A percentile compares a stretch with the other conserved stretches of the same genome.
Conservation (phyloP, 2,329 filamentous ascomycete species). For the Trichophyton rubrum region DNA sequence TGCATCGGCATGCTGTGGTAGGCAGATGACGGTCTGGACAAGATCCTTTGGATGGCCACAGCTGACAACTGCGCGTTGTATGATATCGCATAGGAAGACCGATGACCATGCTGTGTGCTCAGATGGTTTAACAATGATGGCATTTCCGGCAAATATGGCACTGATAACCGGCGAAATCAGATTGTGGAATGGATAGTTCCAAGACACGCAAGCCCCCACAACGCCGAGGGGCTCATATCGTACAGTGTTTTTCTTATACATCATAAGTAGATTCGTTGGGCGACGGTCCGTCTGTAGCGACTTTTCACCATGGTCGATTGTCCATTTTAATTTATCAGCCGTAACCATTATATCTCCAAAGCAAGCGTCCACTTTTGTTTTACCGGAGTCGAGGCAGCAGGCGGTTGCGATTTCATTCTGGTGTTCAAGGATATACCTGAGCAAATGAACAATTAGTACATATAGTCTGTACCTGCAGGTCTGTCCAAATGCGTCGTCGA, state of each 20-base stretch:
- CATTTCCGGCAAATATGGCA: constrained; percentile 81
- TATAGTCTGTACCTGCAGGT: neutral
- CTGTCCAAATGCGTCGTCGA: constrained; percentile 1
- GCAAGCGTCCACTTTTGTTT: constrained; percentile 88
- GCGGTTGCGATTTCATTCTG: constrained; percentile 75
- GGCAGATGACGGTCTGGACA: constrained; percentile 75
- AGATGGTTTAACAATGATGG: constrained; percentile 82
- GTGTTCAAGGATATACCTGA: constrained; percentile 66
- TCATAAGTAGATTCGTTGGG: constrained; percentile 85
- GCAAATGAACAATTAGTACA: neutral
- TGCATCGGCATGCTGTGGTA: constrained; percentile 67
- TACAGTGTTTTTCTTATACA: constrained; percentile 87
- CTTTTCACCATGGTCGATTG: constrained; percentile 75
- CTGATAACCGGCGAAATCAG: constrained; percentile 83
- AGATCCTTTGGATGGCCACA: constrained; percentile 74
- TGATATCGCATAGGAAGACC: constrained; percentile 66
- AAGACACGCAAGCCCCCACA: constrained; percentile 82
- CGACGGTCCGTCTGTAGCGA: constrained; percentile 59
- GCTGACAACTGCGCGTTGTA: constrained; percentile 62
- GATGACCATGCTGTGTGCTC: constrained; percentile 94
- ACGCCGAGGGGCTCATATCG: constrained; percentile 86
- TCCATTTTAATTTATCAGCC: constrained; percentile 89
- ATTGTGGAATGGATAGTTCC: constrained; percentile 98
- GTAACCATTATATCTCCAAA: constrained; percentile 93
- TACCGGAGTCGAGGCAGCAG: constrained; percentile 85